Evolutionary conservation across 1,284 basidiomycete genomes (phyloP).

Genomic region (Termitomyces sp.): DNA sequence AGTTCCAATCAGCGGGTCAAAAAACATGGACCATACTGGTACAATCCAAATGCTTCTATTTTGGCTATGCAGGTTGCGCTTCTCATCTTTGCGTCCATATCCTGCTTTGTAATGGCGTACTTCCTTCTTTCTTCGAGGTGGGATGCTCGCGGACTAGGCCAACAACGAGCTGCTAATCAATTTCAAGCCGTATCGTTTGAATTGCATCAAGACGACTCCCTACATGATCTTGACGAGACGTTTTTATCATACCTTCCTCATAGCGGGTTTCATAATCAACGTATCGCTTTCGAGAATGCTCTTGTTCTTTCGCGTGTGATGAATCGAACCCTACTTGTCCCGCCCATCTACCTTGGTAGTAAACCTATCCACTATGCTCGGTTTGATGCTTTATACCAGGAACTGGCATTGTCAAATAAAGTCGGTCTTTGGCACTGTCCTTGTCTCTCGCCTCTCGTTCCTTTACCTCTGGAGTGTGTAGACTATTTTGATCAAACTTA

Average conservation of each 20-base stretch:
- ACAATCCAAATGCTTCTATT: slow-evolving; percentile 22
- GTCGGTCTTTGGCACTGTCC: slow-evolving; percentile 49
- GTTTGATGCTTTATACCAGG: slow-evolving; percentile 50
- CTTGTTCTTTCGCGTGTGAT: slow-evolving; percentile 61
- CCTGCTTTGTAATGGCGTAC: slow-evolving; percentile 55
- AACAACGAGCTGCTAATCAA: slow-evolving; percentile 23
- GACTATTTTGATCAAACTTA: slow-evolving; percentile 55
- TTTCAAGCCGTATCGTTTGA: slow-evolving; percentile 27
- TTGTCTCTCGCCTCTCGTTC: slow-evolving; percentile 23
- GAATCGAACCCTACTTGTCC: slow-evolving; percentile 71
- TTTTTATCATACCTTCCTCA: slow-evolving; percentile 70
- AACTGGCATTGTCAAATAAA: slow-evolving; percentile 47
- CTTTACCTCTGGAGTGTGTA: slow-evolving; percentile 50
- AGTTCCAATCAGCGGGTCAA: slow-evolving; percentile 14
- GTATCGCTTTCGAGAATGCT: slow-evolving; percentile 79
- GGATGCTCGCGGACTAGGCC: slow-evolving; percentile 23
- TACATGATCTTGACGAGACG: slow-evolving; percentile 25
- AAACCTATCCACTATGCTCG: slow-evolving; percentile 59
- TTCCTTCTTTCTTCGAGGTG: slow-evolving; percentile 64
- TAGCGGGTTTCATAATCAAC: slow-evolving; percentile 80
- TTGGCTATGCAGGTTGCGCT: slow-evolving; percentile 39
- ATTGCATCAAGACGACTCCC: slow-evolving; percentile 2
- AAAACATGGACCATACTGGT: slow-evolving; percentile 14
- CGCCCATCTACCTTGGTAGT: slow-evolving; percentile 61
- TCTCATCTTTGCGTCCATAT: slow-evolving; percentile 42